phyloP scores from a whole-genome alignment of 331 rosid species.

The Acacia concinna region DNA sequence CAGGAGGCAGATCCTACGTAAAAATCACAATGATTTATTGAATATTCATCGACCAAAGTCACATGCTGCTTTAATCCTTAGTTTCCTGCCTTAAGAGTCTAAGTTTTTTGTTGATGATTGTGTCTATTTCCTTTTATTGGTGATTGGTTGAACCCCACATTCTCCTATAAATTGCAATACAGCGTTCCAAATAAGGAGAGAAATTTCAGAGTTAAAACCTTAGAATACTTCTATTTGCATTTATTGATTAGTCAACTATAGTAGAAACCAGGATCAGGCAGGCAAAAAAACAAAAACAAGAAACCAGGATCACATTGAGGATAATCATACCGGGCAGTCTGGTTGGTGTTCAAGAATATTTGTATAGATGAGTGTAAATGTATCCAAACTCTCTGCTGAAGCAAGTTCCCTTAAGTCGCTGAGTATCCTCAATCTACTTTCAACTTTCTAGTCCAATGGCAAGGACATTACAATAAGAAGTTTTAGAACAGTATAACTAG shows the following conservation, averaged over 20 bases:
- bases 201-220: neutral
- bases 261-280: slow-evolving; percentile 14
- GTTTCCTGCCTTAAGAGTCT: neutral
- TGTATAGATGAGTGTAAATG: slow-evolving; percentile 80
- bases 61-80: neutral
- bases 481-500: slow-evolving; percentile 7
- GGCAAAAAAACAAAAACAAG: no score
- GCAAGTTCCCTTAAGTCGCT: slow-evolving; percentile 93
- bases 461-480: slow-evolving; percentile 34
- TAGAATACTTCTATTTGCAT: slow-evolving; percentile 2
- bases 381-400: slow-evolving; percentile 94
- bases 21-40: neutral
- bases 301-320: slow-evolving; percentile 16
- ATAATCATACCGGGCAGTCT: slow-evolving; percentile 86
- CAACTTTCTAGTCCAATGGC: slow-evolving; percentile 72
- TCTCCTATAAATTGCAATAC: neutral
- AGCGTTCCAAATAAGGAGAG: neutral
- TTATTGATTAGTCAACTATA: neutral
- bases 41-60: neutral
- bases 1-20: neutral
- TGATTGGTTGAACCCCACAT: neutral
- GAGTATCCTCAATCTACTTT: slow-evolving; percentile 71
- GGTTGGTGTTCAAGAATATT: slow-evolving; percentile 97
- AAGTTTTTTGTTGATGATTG: neutral
- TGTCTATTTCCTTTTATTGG: neutral